Evolutionary conservation across 345 rosid genomes (phyloP).

Genomic region (Melaleuca alternifolia): DNA sequence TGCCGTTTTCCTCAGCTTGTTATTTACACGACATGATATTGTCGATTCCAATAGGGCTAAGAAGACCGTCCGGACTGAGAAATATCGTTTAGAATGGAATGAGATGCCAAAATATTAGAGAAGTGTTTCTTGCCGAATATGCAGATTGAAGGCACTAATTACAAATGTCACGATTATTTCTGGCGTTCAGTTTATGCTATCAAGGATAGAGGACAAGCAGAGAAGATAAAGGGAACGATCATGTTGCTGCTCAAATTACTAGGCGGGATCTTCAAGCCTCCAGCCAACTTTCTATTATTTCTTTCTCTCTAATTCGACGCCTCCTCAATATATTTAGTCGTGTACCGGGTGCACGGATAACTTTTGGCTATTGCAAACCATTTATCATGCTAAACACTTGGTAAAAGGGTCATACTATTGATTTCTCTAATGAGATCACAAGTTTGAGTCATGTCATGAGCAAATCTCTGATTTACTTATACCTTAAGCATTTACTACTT

Average conservation of each 20-base stretch:
- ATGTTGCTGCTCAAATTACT: not conserved
- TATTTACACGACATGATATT: not conserved
- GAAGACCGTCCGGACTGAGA: not conserved
- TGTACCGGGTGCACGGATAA: not conserved
- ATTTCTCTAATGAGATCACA: not conserved
- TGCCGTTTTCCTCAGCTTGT: not conserved
- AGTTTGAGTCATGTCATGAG: not conserved
- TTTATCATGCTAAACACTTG: not conserved
- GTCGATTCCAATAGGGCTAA: not conserved
- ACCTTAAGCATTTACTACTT: not conserved
- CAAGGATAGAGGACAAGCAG: slow-evolving; percentile 1
- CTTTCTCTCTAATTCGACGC: not conserved
- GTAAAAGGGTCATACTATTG: not conserved
- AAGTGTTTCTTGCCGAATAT: slow-evolving; percentile 6
- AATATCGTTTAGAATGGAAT: not conserved
- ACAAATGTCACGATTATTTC: not conserved
- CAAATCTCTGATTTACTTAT: not conserved
- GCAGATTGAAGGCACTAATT: not conserved
- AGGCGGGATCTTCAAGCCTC: not conserved
- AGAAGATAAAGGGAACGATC: not conserved
- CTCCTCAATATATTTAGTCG: not conserved
- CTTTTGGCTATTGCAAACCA: not conserved
- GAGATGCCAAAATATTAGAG: not conserved
- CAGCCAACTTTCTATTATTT: not conserved
- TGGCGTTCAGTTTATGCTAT: not conserved